phyloP scores from a whole-genome alignment of 768 basidiomycete species.

The Termitomyces bulborhizus region DNA sequence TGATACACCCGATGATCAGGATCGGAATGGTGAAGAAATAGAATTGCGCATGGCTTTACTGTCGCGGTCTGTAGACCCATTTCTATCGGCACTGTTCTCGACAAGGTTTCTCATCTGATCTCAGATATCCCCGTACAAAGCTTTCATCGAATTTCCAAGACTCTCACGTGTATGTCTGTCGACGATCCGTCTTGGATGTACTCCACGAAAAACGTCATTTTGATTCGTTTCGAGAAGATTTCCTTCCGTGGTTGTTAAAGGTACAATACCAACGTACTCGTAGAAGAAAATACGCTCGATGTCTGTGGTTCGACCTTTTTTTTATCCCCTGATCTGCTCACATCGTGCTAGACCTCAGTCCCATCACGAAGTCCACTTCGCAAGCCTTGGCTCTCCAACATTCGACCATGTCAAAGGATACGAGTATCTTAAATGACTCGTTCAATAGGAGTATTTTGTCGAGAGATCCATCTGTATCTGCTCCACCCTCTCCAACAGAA shows the following conservation, averaged over 20 bases:
- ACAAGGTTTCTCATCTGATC: conserved; percentile 2
- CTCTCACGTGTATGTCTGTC: conserved; percentile 90
- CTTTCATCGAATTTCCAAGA: conserved; percentile 70
- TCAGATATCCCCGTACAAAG: conserved; percentile 65
- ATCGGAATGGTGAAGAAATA: conserved; percentile 64
- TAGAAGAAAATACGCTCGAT: conserved; percentile 49
- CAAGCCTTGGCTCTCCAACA: conserved; percentile 52
- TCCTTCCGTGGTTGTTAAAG: conserved; percentile 90
- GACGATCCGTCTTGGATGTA: conserved; percentile 63
- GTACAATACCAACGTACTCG: conserved; percentile 67
- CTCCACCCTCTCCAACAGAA: conserved; percentile 39
- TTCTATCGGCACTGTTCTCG: background rate
- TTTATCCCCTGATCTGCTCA: background rate
- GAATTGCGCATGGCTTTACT: conserved; percentile 73
- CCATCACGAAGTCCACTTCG: conserved; percentile 35
- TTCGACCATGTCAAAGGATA: conserved; percentile 40
- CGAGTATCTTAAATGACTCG: conserved; percentile 13
- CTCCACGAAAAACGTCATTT: conserved; percentile 63
- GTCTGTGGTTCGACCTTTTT: conserved; percentile 26
- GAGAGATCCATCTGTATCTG: conserved; percentile 29
- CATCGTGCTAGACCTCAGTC: conserved; percentile 35
- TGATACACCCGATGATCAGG: conserved; percentile 63
- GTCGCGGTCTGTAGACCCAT: conserved; percentile 39
- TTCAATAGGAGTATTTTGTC: conserved; percentile 13
- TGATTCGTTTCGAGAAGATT: conserved; percentile 84